Evolutionary conservation across 2,329 filamentous ascomycete species (phyloP), one percentile per base, ranked within the genome.

Genomic region (Aspergillus oerlinghausenensis): DNA sequence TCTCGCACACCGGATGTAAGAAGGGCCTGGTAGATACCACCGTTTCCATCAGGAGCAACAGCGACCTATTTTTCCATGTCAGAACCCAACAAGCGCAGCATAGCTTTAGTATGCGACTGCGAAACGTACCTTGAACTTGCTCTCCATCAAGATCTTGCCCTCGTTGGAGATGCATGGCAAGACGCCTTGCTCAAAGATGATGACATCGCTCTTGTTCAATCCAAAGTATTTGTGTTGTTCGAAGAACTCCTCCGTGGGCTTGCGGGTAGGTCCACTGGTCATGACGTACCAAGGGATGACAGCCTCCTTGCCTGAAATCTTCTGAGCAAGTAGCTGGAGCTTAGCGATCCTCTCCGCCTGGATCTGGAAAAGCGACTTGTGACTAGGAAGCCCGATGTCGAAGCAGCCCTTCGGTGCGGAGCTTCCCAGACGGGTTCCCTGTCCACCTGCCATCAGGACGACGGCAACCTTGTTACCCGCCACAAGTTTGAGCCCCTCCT

Each of bases 231-330:
- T 84, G 80, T 97, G 83, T 75, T 96, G 82, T 73, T 89, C 79
- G 76, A 99, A 97, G 80, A 94, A 99, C 60, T 88, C 81, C 80
- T 96, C 89, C n/a, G 94, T 99, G 43, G 92, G 90, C 60, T 85
- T 86, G 64, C 92, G 85, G 7, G 94, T 99, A 49, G 94, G 94
- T 4, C 94, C 94, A 69, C 91, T 96, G 68, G 94, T 99, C 94
- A 99, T 99, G 75, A 99, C 91, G 78, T 99, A 99, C 94, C 94
- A 99, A 11, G 94, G 94, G 45, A 97, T 87, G 32, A 88, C 80
- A 47, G 85, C 85, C 54, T 79, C 80, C 61, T 75, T 74, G 56
- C 83, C 83, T 54, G 84, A 80, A 71, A 87, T 85, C 74, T 88
- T 86, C 66, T 86, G 82, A 47, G 93, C 92, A 62, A 97, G 80